Conservation (phyloP, 208 protist species). For the Crithidia brevicula region DNA sequence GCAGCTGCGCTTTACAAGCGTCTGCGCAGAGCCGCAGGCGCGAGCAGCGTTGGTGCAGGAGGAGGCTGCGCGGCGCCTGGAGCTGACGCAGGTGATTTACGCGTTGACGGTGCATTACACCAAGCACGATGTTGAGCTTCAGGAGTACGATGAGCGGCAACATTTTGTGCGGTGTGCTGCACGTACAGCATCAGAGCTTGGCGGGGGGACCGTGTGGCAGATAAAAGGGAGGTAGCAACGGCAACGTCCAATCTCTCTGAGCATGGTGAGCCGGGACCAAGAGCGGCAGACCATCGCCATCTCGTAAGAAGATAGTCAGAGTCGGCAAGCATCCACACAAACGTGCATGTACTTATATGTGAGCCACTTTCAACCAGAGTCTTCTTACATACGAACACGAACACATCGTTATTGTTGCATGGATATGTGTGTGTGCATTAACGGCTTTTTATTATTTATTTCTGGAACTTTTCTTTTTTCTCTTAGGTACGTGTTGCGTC, state of each 20-base stretch:
- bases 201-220: too few species aligned
- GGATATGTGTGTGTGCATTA: not conserved
- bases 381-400: too few species aligned
- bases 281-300: too few species aligned
- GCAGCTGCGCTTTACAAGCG: not conserved
- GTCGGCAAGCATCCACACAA: too few species aligned
- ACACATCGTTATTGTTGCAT: not conserved
- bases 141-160: constrained; percentile 36
- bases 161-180: not conserved
- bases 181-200: too few species aligned
- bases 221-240: too few species aligned
- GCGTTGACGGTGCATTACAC: constrained; percentile 40
- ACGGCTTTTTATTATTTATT: constrained; percentile 17
- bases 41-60: constrained; percentile 11
- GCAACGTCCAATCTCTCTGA: too few species aligned
- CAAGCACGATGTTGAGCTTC: constrained; percentile 35
- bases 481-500: not conserved
- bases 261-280: too few species aligned
- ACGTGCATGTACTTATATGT: too few species aligned
- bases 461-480: not conserved
- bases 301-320: too few species aligned
- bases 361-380: too few species aligned
- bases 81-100: constrained; percentile 18
- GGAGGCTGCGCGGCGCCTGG: constrained; percentile 9
- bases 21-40: constrained; percentile 14